Percentiles rank a stretch among this genome's conserved stretches.
Conservation (phyloP, 2,329 filamentous ascomycete species). For the Neopestalotiopsis sp. region DNA sequence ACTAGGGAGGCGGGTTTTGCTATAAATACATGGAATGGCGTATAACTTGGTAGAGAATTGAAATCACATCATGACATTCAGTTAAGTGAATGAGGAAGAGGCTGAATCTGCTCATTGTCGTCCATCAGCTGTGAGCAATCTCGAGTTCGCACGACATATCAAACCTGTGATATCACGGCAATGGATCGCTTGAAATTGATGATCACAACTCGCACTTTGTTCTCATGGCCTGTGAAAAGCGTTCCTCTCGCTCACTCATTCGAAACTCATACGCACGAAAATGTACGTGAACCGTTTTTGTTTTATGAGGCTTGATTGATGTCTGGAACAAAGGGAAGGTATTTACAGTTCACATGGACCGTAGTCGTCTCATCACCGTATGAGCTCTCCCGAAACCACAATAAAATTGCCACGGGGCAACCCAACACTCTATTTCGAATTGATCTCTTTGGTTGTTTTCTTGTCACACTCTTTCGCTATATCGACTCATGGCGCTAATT, state of each 20-base stretch:
- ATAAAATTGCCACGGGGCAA: not conserved
- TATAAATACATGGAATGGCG: not conserved
- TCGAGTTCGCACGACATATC: too few relatives aligned
- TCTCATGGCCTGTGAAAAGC: too few relatives aligned
- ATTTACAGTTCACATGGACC: constrained; percentile 19
- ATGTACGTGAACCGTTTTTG: not conserved
- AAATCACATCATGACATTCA: not conserved
- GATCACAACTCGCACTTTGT: too few relatives aligned
- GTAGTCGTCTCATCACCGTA: not conserved
- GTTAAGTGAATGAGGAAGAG: too few relatives aligned
- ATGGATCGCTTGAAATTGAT: too few relatives aligned
- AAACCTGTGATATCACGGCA: too few relatives aligned
- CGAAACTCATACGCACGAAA: not conserved
- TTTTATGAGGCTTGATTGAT: constrained; percentile 11
- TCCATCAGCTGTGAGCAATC: too few relatives aligned
- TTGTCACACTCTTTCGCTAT: not conserved
- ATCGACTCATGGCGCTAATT: not conserved
- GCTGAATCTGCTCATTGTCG: too few relatives aligned
- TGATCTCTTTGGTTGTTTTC: not conserved
- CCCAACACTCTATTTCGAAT: constrained; percentile 17
- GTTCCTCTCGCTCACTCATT: not conserved
- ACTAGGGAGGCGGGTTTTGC: not conserved
- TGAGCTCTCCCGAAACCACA: not conserved
- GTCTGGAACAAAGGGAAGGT: constrained; percentile 15
- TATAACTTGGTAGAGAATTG: not conserved